phyloP scores from a whole-genome alignment of 352 stramenopile genomes.

The Phytopythium oedochilum region DNA sequence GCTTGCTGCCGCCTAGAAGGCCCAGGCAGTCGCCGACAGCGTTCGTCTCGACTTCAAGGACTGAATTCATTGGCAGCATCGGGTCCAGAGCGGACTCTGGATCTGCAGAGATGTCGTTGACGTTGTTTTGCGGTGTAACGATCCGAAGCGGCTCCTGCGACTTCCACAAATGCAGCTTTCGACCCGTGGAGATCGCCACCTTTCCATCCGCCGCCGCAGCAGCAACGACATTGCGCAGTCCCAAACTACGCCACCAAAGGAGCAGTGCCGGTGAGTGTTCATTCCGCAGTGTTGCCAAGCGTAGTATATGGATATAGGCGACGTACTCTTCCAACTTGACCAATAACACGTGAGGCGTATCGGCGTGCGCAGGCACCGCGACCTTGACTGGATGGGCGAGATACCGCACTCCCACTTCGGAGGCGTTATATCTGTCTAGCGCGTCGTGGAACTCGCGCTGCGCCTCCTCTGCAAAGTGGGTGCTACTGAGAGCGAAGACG shows the following conservation, averaged over 20 bases:
- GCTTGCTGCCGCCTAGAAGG: conserved; percentile 29
- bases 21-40: conserved; percentile 48
- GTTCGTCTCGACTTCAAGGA: conserved; percentile 18
- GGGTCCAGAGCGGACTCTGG: background rate
- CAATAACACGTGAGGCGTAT: conserved; percentile 8
- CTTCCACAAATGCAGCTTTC: conserved; percentile 36
- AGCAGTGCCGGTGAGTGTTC: background rate
- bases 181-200: conserved; percentile 28
- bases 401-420: background rate
- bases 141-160: conserved; percentile 13
- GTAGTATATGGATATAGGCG: too few relatives aligned
- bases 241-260: conserved; percentile 16
- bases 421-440: conserved; percentile 1
- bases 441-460: conserved; percentile 13
- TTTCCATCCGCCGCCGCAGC: conserved; percentile 10
- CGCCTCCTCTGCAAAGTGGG: conserved; percentile 25
- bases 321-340: conserved; percentile 33
- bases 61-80: background rate
- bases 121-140: conserved; percentile 2
- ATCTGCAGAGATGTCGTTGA: background rate
- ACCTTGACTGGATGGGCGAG: background rate
- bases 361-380: background rate
- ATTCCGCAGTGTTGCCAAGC: background rate
- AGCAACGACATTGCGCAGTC: conserved; percentile 27
- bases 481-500: conserved; percentile 25